phyloP scores from a whole-genome alignment of 805 yeast species.

The Teunomyces barrocoloradensis region DNA sequence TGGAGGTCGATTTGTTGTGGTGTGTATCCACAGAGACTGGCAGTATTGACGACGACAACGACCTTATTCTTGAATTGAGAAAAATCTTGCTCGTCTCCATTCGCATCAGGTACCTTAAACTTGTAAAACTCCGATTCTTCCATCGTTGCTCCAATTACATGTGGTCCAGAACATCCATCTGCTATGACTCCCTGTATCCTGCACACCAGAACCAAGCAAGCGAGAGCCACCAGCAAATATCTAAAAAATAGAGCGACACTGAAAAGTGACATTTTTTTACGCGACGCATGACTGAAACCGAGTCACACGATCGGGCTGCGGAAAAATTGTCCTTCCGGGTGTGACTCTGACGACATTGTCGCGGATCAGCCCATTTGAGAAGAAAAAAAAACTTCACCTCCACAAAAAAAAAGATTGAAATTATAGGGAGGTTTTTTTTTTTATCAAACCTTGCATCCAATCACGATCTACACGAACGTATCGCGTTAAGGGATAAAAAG shows the following conservation, averaged over 20 bases:
- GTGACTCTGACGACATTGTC: not conserved
- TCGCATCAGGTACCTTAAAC: slow-evolving; percentile 6
- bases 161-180: too few species aligned
- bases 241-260: not conserved
- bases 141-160: not conserved
- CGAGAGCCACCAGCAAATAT: too few species aligned
- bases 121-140: slow-evolving; percentile 5
- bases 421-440: not conserved
- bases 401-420: slow-evolving; percentile 3
- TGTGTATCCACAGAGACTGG: slow-evolving; percentile 42
- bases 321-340: not conserved
- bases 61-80: slow-evolving; percentile 16
- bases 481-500: not conserved
- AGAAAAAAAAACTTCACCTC: not conserved
- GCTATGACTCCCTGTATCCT: not conserved
- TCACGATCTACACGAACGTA: not conserved
- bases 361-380: not conserved
- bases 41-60: slow-evolving; percentile 25
- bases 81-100: slow-evolving; percentile 9
- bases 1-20: slow-evolving; percentile 66
- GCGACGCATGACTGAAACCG: not conserved
- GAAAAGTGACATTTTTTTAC: not conserved
- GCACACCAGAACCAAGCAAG: not conserved
- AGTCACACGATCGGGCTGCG: not conserved
- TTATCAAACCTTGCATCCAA: not conserved